A percentile compares a stretch with the other conserved stretches of the same genome.
phyloP scores from a whole-genome alignment of 1,284 basidiomycete species.

The Pisolithus thermaeus region DNA sequence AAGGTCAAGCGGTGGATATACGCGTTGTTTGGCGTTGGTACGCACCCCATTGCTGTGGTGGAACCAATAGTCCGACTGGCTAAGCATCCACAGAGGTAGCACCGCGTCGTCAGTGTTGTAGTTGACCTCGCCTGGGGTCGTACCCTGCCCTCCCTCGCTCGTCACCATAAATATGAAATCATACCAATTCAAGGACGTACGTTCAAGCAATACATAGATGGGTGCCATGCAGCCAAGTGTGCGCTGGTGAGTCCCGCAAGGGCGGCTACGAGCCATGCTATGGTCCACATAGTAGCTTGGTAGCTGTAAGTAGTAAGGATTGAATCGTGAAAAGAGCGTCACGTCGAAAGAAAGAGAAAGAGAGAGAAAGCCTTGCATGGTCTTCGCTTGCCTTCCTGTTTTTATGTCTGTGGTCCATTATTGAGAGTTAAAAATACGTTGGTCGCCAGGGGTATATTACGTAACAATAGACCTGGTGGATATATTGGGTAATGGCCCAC shows the following conservation, averaged over 20 bases:
- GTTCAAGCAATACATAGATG: slow-evolving; percentile 40
- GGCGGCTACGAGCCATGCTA: not conserved
- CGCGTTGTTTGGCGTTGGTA: not conserved
- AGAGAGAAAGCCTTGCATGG: too few relatives aligned
- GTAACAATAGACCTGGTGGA: too few relatives aligned
- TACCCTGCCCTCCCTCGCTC: slow-evolving; percentile 24
- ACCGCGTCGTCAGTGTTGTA: slow-evolving; percentile 36
- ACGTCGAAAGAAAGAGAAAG: too few relatives aligned
- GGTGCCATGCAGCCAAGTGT: slow-evolving; percentile 37
- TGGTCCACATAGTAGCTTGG: too few relatives aligned
- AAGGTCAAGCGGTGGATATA: not conserved
- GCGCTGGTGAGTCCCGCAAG: slow-evolving; percentile 24
- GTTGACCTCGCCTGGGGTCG: slow-evolving; percentile 23
- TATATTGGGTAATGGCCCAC: too few relatives aligned
- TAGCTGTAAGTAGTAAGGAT: too few relatives aligned
- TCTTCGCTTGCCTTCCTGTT: too few relatives aligned
- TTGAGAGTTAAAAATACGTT: too few relatives aligned
- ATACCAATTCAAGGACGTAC: slow-evolving; percentile 15
- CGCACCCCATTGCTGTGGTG: slow-evolving; percentile 37
- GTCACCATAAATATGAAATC: not conserved
- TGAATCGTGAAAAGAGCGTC: too few relatives aligned
- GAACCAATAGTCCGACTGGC: slow-evolving; percentile 33
- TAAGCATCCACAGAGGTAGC: slow-evolving; percentile 37
- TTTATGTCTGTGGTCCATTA: too few relatives aligned
- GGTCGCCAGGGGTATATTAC: too few relatives aligned